phyloP scores from a whole-genome alignment of 1,284 basidiomycete genomes.

The Fomitiporia mediterranea region DNA sequence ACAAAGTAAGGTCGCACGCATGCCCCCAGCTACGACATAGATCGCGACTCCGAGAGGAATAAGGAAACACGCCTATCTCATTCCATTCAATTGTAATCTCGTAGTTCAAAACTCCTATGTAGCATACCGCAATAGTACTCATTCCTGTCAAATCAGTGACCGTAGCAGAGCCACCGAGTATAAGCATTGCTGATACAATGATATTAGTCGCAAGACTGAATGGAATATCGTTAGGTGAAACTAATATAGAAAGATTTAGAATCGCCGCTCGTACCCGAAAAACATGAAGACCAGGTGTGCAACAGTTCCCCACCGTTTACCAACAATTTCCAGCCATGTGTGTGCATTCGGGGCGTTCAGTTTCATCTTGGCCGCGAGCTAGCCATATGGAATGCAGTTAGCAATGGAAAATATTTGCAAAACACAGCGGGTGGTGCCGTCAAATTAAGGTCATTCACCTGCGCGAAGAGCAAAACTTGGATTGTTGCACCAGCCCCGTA shows the following conservation, averaged over 20 bases:
- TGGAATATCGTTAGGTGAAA: slow-evolving; percentile 23
- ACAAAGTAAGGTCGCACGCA: slow-evolving; percentile 40
- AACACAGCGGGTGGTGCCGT: not conserved
- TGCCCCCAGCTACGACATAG: slow-evolving; percentile 52
- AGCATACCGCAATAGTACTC: slow-evolving; percentile 46
- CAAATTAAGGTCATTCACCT: slow-evolving; percentile 36
- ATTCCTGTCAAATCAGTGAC: slow-evolving; percentile 53
- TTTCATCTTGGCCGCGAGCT: slow-evolving; percentile 54
- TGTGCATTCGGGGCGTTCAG: slow-evolving; percentile 56
- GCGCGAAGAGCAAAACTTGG: slow-evolving; percentile 46
- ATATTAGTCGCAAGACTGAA: slow-evolving; percentile 54
- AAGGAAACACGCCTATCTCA: slow-evolving; percentile 53
- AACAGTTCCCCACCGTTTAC: slow-evolving; percentile 47
- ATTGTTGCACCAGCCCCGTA: slow-evolving; percentile 49
- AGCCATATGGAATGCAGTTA: not conserved
- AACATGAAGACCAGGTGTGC: slow-evolving; percentile 63
- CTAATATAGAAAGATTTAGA: not conserved
- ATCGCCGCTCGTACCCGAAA: slow-evolving; percentile 42
- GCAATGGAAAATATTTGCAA: slow-evolving; percentile 15
- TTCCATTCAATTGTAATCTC: not conserved
- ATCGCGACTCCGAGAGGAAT: slow-evolving; percentile 52
- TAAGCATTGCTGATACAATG: slow-evolving; percentile 58
- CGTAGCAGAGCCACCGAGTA: slow-evolving; percentile 59
- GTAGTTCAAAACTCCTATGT: slow-evolving; percentile 31
- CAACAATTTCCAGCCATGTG: slow-evolving; percentile 63